These are phyloP conservation scores for Gardenia jasminoides DNA, from an alignment of 257 asterid genomes.

Conservation along the genomic window DNA sequence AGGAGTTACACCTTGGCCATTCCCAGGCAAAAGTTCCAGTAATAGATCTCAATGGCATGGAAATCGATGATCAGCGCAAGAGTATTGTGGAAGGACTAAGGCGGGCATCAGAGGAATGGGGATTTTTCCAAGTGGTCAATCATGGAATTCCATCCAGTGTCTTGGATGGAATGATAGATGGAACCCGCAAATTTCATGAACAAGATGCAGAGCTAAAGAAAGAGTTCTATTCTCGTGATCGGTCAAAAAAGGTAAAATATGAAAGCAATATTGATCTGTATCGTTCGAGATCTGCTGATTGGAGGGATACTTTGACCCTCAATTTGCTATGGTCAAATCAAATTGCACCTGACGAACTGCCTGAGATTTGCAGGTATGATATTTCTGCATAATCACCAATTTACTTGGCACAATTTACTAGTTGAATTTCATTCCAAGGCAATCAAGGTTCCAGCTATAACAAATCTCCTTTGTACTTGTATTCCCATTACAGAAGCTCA, in stretches of 20 bases:
- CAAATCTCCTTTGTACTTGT: neutral
- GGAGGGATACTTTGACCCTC: neutral
- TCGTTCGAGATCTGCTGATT: neutral
- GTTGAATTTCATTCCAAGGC: neutral
- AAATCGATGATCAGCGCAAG: constrained; percentile 14
- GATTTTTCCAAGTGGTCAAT: constrained; percentile 61
- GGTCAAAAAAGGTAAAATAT: neutral
- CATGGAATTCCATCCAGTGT: constrained; percentile 51
- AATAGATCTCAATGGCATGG: constrained; percentile 38
- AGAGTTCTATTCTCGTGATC: neutral
- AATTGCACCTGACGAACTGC: constrained; percentile 31
- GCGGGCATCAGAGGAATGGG: constrained; percentile 55
- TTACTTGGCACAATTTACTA: neutral
- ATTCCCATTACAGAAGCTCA: constrained; percentile 34
- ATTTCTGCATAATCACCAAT: neutral
- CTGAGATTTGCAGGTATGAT: constrained; percentile 32
- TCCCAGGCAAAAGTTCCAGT: constrained; percentile 42
- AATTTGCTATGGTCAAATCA: neutral
- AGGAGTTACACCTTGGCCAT: constrained; percentile 21
- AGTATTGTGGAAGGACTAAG: constrained; percentile 27
- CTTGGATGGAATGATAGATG: constrained; percentile 52
- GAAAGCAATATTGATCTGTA: neutral
- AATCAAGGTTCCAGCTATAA: too few species aligned
- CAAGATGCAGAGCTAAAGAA: neutral
- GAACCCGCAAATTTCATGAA: constrained; percentile 30